Conservation (phyloP, 495 filamentous ascomycete genomes). For the Cladorrhinum samala region DNA sequence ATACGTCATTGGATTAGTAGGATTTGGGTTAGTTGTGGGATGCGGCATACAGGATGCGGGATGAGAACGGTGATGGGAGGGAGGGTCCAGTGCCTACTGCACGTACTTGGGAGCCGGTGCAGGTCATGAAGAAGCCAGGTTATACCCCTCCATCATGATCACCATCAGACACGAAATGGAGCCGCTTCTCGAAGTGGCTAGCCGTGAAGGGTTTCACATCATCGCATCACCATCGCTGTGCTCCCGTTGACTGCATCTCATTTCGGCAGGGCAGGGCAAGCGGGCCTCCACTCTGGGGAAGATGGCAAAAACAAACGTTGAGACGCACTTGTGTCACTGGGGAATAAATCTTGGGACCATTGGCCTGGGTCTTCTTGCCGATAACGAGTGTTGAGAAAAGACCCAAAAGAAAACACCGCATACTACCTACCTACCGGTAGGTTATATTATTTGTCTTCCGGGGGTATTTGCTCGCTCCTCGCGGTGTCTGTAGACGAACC, state of each 20-base stretch:
- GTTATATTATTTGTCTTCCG: no score
- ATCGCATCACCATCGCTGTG: background rate
- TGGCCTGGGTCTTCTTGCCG: background rate
- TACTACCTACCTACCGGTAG: no score
- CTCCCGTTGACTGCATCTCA: background rate
- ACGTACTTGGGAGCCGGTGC: no score
- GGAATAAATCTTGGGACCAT: background rate
- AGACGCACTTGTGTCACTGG: background rate
- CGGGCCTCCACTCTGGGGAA: background rate
- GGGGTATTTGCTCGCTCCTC: no score
- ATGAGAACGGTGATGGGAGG: no score
- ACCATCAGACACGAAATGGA: background rate
- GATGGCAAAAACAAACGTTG: background rate
- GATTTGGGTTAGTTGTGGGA: background rate
- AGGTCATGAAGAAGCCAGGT: no score
- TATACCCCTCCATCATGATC: background rate
- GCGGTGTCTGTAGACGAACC: background rate
- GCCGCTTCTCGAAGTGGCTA: background rate
- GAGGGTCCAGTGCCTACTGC: no score
- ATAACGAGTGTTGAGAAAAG: background rate
- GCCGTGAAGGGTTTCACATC: background rate
- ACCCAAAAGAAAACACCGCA: background rate
- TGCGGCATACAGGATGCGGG: background rate
- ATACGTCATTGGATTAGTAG: background rate
- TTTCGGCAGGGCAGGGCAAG: slow-evolving; percentile 1